A percentile compares a stretch with the other conserved stretches of the same genome.
Evolutionary conservation across 441 rosid genomes (phyloP).

Genomic region (Capsella rubella): DNA sequence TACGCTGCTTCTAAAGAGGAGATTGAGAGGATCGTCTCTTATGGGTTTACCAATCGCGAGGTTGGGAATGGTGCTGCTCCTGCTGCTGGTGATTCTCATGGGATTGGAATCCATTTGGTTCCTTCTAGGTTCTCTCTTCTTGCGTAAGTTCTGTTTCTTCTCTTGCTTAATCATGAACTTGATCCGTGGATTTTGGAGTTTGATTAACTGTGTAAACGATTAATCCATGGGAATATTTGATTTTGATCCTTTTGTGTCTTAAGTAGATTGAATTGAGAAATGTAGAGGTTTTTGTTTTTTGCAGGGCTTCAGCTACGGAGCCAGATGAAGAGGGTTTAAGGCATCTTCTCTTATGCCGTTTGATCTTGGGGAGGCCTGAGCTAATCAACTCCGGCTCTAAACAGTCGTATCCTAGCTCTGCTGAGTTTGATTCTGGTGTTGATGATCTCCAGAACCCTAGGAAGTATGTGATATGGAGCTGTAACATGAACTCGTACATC

Average conservation of each 20-base stretch:
- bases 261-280: neutral
- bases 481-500: conserved; percentile 57
- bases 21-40: conserved; percentile 43
- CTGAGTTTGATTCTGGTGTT: conserved; percentile 65
- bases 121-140: conserved; percentile 30
- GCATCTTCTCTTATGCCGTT: conserved; percentile 62
- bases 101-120: conserved; percentile 49
- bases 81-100: conserved; percentile 21
- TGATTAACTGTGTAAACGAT: too few relatives aligned
- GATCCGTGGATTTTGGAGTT: neutral
- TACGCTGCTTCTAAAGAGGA: conserved; percentile 52
- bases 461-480: conserved; percentile 55
- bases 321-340: conserved; percentile 57
- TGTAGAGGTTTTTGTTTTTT: neutral
- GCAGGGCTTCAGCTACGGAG: conserved; percentile 38
- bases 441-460: conserved; percentile 54
- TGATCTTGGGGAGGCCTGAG: conserved; percentile 66
- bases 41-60: conserved; percentile 49
- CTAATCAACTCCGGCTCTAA: conserved; percentile 47
- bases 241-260: neutral
- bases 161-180: neutral
- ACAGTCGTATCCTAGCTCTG: conserved; percentile 57
- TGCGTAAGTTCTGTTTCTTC: conserved; percentile 40
- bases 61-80: neutral
- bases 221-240: too few relatives aligned